A percentile compares a stretch with the other conserved stretches of the same genome.
Evolutionary conservation across 257 asterid genomes (phyloP).

Genomic region (Nicotiana noctiflora): DNA sequence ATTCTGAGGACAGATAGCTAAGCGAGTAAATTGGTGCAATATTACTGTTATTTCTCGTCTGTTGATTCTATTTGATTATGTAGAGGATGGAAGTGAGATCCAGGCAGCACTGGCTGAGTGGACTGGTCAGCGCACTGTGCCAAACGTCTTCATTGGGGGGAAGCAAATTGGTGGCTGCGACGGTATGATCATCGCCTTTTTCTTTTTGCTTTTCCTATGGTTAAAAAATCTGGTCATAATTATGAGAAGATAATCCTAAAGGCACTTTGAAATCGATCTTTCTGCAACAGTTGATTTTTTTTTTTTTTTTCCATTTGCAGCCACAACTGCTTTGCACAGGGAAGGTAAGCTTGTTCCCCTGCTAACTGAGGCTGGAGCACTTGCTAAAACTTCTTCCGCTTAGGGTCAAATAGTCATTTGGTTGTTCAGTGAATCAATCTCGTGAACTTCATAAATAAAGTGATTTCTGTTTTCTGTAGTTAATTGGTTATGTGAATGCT

Average conservation of each 20-base stretch:
- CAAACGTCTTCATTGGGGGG: constrained; percentile 80
- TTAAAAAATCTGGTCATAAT: background rate
- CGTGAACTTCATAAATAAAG: background rate
- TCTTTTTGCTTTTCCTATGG: background rate
- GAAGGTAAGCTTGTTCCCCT: constrained; percentile 63
- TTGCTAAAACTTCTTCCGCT: constrained; percentile 46
- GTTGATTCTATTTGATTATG: background rate
- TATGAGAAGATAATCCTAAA: background rate
- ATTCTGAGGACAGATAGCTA: background rate
- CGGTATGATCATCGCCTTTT: constrained; percentile 23
- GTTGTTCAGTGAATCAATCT: background rate
- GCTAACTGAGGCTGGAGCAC: constrained; percentile 79
- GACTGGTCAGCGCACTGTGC: constrained; percentile 83
- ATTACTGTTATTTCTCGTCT: background rate
- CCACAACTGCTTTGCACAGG: constrained; percentile 51
- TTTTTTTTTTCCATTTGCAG: constrained; percentile 32
- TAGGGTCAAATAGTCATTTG: constrained; percentile 10
- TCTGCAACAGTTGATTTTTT: background rate
- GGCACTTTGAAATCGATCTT: background rate
- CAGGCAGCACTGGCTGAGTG: constrained; percentile 65
- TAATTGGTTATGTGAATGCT: background rate
- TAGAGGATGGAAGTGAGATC: constrained; percentile 75
- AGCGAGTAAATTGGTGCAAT: background rate
- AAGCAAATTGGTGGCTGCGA: constrained; percentile 95
- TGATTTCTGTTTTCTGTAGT: background rate